These are phyloP conservation scores for Tylopilus balloui DNA, from an alignment of 768 basidiomycete species.

Conservation along the genomic window DNA sequence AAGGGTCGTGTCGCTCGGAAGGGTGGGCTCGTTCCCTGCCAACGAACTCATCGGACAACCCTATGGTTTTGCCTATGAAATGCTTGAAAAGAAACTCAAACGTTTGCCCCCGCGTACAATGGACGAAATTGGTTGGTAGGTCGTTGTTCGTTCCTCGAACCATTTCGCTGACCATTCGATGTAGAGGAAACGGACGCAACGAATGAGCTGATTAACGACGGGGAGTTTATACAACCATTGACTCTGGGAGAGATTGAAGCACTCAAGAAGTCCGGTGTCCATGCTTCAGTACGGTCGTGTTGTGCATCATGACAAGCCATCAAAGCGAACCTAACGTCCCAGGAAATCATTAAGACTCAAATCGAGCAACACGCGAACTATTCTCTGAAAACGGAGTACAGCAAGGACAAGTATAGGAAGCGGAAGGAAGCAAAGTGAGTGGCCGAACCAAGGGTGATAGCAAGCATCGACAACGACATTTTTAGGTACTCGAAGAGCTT, in stretches of 20 bases:
- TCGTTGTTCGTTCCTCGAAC: constrained; percentile 1
- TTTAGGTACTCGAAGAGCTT: constrained; percentile 82
- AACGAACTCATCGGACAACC: constrained; percentile 76
- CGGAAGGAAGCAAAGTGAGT: constrained; percentile 93
- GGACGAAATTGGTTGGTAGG: constrained; percentile 69
- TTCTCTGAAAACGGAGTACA: constrained; percentile 93
- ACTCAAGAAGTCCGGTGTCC: constrained; percentile 76
- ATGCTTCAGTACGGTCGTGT: constrained; percentile 56
- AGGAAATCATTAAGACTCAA: constrained; percentile 95
- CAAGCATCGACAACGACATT: neutral
- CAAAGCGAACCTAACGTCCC: constrained; percentile 15
- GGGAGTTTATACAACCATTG: constrained; percentile 76
- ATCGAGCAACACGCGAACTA: constrained; percentile 92
- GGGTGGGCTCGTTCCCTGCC: constrained; percentile 78
- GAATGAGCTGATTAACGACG: constrained; percentile 93
- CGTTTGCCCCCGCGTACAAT: constrained; percentile 58
- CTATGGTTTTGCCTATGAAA: constrained; percentile 88
- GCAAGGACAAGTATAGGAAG: constrained; percentile 97
- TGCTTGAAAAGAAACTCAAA: constrained; percentile 64
- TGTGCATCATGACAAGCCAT: neutral
- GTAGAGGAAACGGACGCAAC: constrained; percentile 96
- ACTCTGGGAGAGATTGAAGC: constrained; percentile 79
- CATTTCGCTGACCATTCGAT: neutral
- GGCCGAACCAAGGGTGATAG: neutral
- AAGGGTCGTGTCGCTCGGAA: constrained; percentile 74